Evolutionary conservation across 768 basidiomycete species (phyloP).

Genomic region (Amanita rubescens): DNA sequence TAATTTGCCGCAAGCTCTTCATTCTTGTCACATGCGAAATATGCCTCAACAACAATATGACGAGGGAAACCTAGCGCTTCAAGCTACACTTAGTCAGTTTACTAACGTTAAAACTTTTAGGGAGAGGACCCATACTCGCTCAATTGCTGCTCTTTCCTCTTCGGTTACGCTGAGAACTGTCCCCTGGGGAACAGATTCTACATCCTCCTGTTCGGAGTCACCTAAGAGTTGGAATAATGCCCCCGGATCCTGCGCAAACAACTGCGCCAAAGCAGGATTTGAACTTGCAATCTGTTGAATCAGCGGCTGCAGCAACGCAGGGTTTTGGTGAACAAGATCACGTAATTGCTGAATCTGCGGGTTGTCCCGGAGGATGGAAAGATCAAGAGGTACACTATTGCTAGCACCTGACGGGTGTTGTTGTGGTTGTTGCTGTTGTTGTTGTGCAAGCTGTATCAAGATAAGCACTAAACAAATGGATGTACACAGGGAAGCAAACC

Average conservation of each 20-base stretch:
- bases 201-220: slow-evolving; percentile 35
- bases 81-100: slow-evolving; percentile 41
- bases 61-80: slow-evolving; percentile 84
- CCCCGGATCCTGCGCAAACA: slow-evolving; percentile 67
- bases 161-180: slow-evolving; percentile 71
- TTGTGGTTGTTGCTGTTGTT: slow-evolving; percentile 49
- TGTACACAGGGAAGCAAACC: slow-evolving; percentile 26
- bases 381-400: slow-evolving; percentile 31
- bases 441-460: slow-evolving; percentile 56
- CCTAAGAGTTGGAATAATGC: slow-evolving; percentile 58
- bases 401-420: slow-evolving; percentile 25
- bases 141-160: slow-evolving; percentile 85
- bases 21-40: slow-evolving; percentile 92
- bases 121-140: slow-evolving; percentile 53
- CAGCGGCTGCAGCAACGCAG: slow-evolving; percentile 66
- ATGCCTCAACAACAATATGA: slow-evolving; percentile 80
- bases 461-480: not conserved
- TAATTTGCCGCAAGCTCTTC: slow-evolving; percentile 96
- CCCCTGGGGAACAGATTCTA: slow-evolving; percentile 38
- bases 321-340: slow-evolving; percentile 67
- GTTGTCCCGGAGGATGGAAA: slow-evolving; percentile 49
- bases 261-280: slow-evolving; percentile 72
- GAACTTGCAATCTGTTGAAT: slow-evolving; percentile 71
- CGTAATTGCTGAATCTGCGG: slow-evolving; percentile 71
- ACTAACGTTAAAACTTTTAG: not conserved